These are phyloP conservation scores for Hypholoma fasciculare DNA, from an alignment of 768 basidiomycete genomes.

Conservation along the genomic window DNA sequence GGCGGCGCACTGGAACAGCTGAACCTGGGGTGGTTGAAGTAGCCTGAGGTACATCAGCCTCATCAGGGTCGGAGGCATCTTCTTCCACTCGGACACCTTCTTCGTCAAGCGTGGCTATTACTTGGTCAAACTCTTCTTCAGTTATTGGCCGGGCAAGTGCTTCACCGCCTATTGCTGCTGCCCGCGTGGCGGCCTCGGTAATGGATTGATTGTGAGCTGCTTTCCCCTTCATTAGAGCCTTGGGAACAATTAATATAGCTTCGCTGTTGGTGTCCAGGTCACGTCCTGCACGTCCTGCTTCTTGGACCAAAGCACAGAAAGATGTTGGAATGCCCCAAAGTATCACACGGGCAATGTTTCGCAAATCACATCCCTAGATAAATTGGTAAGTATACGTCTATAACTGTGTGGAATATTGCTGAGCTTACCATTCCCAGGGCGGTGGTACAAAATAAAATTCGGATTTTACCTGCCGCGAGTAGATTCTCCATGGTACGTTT, in stretches of 20 bases:
- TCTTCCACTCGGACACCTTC: not conserved
- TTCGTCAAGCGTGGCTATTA: not conserved
- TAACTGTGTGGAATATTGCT: not conserved
- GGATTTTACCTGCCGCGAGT: constrained; percentile 13
- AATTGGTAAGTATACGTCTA: not conserved
- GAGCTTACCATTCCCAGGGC: constrained; percentile 27
- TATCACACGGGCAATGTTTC: constrained; percentile 10
- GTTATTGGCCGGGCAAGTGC: not conserved
- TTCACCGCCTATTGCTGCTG: not conserved
- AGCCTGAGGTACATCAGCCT: not conserved
- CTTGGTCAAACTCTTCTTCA: not conserved
- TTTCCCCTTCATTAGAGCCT: not conserved
- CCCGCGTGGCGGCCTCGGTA: not conserved
- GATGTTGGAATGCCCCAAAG: constrained; percentile 8
- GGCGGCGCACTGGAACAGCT: no score
- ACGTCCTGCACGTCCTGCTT: constrained; percentile 6
- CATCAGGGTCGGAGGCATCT: not conserved
- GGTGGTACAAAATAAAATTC: constrained; percentile 22
- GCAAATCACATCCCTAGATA: constrained; percentile 16
- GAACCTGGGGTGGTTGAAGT: not conserved
- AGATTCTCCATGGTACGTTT: constrained; percentile 18
- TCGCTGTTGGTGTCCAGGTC: not conserved
- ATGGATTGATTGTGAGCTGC: not conserved
- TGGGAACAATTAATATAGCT: constrained; percentile 9
- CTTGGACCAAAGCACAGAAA: constrained; percentile 9